These are phyloP conservation scores for Arthroderma sp. DNA, from an alignment of 2,329 filamentous ascomycete species.

Conservation along the genomic window DNA sequence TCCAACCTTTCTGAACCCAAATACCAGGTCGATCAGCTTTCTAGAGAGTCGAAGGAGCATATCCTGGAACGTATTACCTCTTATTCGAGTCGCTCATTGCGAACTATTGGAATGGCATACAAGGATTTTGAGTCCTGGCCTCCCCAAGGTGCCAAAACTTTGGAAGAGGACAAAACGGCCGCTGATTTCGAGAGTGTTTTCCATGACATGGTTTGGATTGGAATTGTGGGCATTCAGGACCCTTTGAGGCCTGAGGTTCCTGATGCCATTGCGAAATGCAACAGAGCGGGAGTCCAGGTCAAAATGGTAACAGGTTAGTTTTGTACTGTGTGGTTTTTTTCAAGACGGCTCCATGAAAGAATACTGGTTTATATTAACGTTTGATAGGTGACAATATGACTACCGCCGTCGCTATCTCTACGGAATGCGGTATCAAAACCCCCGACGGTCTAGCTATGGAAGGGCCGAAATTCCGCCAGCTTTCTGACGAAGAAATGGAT, in stretches of 20 bases:
- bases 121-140: conserved; percentile 60
- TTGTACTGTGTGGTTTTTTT: background rate
- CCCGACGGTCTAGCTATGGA: conserved; percentile 52
- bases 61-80: conserved; percentile 26
- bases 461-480: conserved; percentile 51
- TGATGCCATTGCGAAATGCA: conserved; percentile 53
- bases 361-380: background rate
- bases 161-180: conserved; percentile 49
- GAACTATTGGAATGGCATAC: conserved; percentile 63
- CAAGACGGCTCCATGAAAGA: background rate
- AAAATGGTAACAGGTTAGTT: conserved; percentile 53
- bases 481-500: conserved; percentile 47
- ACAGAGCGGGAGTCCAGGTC: conserved; percentile 55
- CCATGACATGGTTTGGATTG: conserved; percentile 58
- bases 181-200: conserved; percentile 57
- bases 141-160: conserved; percentile 40
- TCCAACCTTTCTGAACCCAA: conserved; percentile 16
- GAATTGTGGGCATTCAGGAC: conserved; percentile 62
- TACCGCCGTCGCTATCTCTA: conserved; percentile 60
- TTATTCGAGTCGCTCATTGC: conserved; percentile 46
- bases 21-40: conserved; percentile 15
- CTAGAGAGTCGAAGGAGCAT: conserved; percentile 15
- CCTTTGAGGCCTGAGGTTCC: conserved; percentile 56
- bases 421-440: conserved; percentile 56
- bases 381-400: conserved; percentile 49